Conservation (phyloP, 192 early-diverging fungal genomes). For the Coemansia sp. region DNA sequence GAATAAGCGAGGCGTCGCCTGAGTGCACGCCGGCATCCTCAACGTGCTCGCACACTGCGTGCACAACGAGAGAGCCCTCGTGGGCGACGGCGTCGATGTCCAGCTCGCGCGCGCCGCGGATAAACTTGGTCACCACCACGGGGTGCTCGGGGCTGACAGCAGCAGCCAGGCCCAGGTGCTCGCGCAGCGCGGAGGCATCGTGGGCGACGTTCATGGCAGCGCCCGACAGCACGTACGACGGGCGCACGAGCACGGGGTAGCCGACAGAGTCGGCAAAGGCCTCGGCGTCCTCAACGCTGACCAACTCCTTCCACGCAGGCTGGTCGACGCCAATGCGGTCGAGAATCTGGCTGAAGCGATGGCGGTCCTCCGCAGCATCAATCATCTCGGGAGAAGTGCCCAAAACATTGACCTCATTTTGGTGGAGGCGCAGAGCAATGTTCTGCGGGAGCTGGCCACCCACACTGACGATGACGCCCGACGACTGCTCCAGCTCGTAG, state of each 20-base stretch:
- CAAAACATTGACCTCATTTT: conserved; percentile 77
- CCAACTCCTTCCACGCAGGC: conserved; percentile 94
- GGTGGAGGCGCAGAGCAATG: conserved; percentile 84
- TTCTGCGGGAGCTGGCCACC: conserved; percentile 98
- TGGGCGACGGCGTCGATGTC: conserved; percentile 93
- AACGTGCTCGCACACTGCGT: conserved; percentile 94
- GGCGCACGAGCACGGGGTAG: conserved; percentile 94
- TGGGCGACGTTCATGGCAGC: conserved; percentile 98
- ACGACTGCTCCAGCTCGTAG: conserved; percentile 81
- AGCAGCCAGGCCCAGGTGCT: conserved; percentile 77
- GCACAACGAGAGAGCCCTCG: conserved; percentile 78
- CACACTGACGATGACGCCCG: conserved; percentile 86
- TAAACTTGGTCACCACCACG: conserved; percentile 97
- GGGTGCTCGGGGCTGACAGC: conserved; percentile 93
- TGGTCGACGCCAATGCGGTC: conserved; percentile 95
- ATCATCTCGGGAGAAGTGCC: conserved; percentile 91
- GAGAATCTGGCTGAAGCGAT: conserved; percentile 91
- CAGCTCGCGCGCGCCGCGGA: conserved; percentile 89
- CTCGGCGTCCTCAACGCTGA: conserved; percentile 79
- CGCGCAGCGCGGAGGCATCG: conserved; percentile 68
- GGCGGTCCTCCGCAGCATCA: conserved; percentile 92
- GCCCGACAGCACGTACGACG: conserved; percentile 96
- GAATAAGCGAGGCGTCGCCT: conserved; percentile 91
- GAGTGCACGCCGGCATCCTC: conserved; percentile 98
- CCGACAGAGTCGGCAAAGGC: conserved; percentile 80